phyloP scores from a whole-genome alignment of 352 stramenopile genomes.

The Globisporangium barbulae region DNA sequence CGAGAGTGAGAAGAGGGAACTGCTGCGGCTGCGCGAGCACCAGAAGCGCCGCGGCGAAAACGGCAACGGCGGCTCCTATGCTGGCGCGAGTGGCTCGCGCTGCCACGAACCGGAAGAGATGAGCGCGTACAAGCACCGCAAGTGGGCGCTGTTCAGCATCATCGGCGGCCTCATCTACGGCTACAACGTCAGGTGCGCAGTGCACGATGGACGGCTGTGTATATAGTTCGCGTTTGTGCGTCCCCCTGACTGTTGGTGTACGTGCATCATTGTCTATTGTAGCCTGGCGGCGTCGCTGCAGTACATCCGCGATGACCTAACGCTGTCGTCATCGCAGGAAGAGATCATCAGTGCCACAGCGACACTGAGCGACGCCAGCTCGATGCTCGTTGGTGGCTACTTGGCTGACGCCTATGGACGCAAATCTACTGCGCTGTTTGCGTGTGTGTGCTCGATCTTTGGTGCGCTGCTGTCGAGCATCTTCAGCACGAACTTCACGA shows the following conservation, averaged over 20 bases:
- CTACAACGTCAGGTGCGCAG: conserved; percentile 73
- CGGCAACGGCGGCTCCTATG: conserved; percentile 4
- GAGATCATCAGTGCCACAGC: conserved; percentile 77
- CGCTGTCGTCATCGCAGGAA: conserved; percentile 59
- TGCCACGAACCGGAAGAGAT: conserved; percentile 18
- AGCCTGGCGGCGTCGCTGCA: conserved; percentile 71
- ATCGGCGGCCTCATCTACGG: conserved; percentile 85
- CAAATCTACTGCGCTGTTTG: conserved; percentile 67
- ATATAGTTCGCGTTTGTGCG: neutral
- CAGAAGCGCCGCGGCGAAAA: conserved; percentile 15
- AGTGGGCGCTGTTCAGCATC: conserved; percentile 79
- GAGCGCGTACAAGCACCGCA: conserved; percentile 30
- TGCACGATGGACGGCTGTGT: neutral
- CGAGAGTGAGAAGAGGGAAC: conserved; percentile 57
- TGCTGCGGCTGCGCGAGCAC: conserved; percentile 48
- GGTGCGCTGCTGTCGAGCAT: conserved; percentile 54
- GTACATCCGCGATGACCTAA: conserved; percentile 75
- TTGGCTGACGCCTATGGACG: conserved; percentile 75
- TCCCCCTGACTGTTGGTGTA: neutral
- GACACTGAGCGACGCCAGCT: conserved; percentile 74
- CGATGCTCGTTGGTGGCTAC: conserved; percentile 72
- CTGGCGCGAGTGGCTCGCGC: conserved; percentile 12
- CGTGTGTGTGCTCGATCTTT: conserved; percentile 66
- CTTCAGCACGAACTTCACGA: conserved; percentile 51
- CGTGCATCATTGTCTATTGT: neutral